Percentiles rank a stretch among this genome's conserved stretches.
phyloP scores from a whole-genome alignment of 192 early-diverging fungal species.

The Backusella parvicylindrica region DNA sequence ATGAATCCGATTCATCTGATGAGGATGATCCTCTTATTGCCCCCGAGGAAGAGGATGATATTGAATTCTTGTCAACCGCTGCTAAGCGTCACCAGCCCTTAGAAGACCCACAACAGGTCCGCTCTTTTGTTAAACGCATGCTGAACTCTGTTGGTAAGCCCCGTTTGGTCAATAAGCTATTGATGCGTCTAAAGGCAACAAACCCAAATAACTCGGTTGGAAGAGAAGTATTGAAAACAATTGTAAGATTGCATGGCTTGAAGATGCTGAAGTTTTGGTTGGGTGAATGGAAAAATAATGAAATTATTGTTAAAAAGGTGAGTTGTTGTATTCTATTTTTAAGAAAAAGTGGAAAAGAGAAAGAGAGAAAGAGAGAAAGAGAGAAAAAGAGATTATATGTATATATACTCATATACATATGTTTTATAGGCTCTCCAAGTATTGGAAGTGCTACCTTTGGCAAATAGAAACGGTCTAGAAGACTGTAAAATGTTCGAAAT shows the following conservation, averaged over 20 bases:
- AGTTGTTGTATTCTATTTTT: neutral
- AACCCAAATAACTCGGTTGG: conserved; percentile 20
- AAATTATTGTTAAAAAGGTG: conserved; percentile 20
- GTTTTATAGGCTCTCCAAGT: conserved; percentile 35
- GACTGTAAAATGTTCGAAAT: conserved; percentile 71
- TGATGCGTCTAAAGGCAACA: conserved; percentile 66
- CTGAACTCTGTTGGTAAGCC: conserved; percentile 53
- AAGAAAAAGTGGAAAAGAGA: too few relatives aligned
- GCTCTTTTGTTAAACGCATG: conserved; percentile 72
- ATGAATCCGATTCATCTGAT: neutral
- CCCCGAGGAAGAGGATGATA: conserved; percentile 26
- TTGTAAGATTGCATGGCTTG: conserved; percentile 65
- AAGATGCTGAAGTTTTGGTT: conserved; percentile 76
- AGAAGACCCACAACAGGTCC: conserved; percentile 65
- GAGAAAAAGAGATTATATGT: conserved; percentile 45
- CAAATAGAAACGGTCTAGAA: conserved; percentile 75
- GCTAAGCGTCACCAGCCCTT: conserved; percentile 39
- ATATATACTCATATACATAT: neutral
- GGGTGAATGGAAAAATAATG: conserved; percentile 49
- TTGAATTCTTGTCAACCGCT: conserved; percentile 27
- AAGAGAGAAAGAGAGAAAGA: conserved; percentile 40
- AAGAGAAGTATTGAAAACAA: conserved; percentile 48
- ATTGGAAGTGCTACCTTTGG: conserved; percentile 72
- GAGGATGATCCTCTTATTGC: neutral
- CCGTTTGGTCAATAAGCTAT: conserved; percentile 49